phyloP scores from a whole-genome alignment of 768 basidiomycete genomes.

The Tulasnella sp. region DNA sequence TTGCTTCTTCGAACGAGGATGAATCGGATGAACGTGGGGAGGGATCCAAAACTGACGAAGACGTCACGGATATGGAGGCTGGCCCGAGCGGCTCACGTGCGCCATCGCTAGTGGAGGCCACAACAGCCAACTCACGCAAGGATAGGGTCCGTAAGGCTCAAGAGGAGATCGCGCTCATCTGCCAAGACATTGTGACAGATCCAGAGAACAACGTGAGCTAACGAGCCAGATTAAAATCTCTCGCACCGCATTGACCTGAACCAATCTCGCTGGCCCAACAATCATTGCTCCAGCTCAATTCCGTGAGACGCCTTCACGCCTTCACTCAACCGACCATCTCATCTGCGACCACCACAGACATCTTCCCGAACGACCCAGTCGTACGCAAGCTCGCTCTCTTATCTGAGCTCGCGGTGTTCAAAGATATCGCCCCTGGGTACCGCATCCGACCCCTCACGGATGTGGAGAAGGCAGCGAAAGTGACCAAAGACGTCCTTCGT shows the following conservation, averaged over 20 bases:
- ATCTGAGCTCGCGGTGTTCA: conserved; percentile 88
- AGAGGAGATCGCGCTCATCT: conserved; percentile 87
- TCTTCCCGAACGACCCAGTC: conserved; percentile 63
- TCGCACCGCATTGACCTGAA: conserved; percentile 9
- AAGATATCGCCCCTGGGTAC: conserved; percentile 92
- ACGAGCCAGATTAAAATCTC: background rate
- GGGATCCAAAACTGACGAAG: too few relatives aligned
- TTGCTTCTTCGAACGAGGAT: conserved; percentile 30
- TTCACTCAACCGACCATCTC: conserved; percentile 74
- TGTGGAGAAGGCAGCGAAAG: conserved; percentile 83
- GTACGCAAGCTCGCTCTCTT: conserved; percentile 83
- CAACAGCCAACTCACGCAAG: conserved; percentile 53
- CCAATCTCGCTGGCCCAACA: background rate
- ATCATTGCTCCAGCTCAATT: conserved; percentile 49
- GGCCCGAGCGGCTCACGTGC: conserved; percentile 27
- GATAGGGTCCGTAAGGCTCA: conserved; percentile 66
- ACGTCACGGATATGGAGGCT: too few relatives aligned
- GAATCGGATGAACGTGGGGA: conserved; percentile 22
- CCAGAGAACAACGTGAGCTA: conserved; percentile 83
- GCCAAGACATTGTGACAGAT: conserved; percentile 87
- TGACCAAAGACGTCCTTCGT: conserved; percentile 81
- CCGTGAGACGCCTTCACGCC: conserved; percentile 77
- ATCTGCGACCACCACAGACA: conserved; percentile 53
- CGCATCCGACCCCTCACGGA: conserved; percentile 87
- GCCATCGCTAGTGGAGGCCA: conserved; percentile 58